Base-by-base conservation (phyloP, 768 basidiomycete species). In the Paxillus involutus region DNA sequence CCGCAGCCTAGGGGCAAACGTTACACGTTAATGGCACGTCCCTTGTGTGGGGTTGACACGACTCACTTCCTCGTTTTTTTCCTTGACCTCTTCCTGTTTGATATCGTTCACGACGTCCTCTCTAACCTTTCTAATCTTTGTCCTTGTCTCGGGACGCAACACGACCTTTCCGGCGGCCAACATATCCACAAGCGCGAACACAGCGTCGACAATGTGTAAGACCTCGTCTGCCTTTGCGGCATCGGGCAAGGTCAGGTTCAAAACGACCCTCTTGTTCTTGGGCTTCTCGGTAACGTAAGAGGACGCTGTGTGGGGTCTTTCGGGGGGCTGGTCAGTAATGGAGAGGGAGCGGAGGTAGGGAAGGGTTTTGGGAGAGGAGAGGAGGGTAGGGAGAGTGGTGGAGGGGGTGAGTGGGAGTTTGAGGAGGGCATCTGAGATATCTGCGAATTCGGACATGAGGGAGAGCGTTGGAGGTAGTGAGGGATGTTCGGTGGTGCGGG, bases 371-470 rank as follows among this genome's bases (percentile, higher is more conserved):
- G 89, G 82, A 59, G 89, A 78, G 47, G 80, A 75, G 49, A 96
- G 75, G n/a, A 80, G 70, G 26, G 80, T 73, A 49, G 79, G 58
- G 29, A 96, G 71, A 57, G 74, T 80, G 33, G 75, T 73, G 67
- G 73, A 72, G 53, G 77, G 72, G 30, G 57, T 49, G 46, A 63
- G 59, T 16, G 53, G 53, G 4, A 67, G 65, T 63, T 91, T 94
- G 65, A 92, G 75, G 48, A 96, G 63, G 61, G 77, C 80, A 19
- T 95, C 91, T 2, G 91, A 89, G 51, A 92, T 77, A 60, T 96
- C 94, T 10, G 89, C 89, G 59, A 83, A 91, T 74, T 97, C 94
- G 55, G 91, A 86, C 88, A 94, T 91, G 61, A 93, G 80, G 12
- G 85, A 82, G 43, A 88, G 74, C 17, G 77, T 73, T 0, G 80